A percentile compares a stretch with the other conserved stretches of the same genome.
Conservation (phyloP, 2,329 filamentous ascomycete genomes). For the Rhexocercosporidium sp. region DNA sequence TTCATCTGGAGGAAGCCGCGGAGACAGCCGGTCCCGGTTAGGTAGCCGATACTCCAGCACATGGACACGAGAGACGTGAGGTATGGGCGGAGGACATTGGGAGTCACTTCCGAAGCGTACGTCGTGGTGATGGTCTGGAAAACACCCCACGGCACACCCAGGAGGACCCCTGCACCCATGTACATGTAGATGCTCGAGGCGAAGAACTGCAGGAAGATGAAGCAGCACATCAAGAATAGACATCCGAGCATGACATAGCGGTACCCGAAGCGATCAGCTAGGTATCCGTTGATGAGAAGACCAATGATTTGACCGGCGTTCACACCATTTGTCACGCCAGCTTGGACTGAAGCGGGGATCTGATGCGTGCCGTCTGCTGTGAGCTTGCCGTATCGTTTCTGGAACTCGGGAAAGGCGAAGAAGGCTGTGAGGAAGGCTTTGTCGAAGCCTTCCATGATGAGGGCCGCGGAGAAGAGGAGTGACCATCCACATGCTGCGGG, state of each 20-base stretch:
- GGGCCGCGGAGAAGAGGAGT: conserved; percentile 44
- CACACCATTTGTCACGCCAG: conserved; percentile 47
- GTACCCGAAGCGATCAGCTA: conserved; percentile 50
- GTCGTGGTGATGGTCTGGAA: conserved; percentile 46
- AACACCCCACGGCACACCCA: conserved; percentile 55
- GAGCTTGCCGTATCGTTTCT: conserved; percentile 38
- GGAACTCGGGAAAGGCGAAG: conserved; percentile 41
- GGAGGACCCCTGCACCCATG: conserved; percentile 52
- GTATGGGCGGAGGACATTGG: conserved; percentile 55
- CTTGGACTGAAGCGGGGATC: conserved; percentile 45
- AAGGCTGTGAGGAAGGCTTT: conserved; percentile 43
- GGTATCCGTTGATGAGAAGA: conserved; percentile 46
- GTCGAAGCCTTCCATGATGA: conserved; percentile 50
- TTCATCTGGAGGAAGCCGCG: conserved; percentile 47
- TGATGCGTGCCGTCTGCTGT: conserved; percentile 39
- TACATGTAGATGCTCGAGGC: conserved; percentile 51
- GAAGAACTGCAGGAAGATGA: conserved; percentile 55
- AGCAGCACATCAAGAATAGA: conserved; percentile 48
- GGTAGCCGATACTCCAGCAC: conserved; percentile 55
- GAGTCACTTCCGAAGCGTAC: conserved; percentile 52
- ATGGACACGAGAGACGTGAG: conserved; percentile 57
- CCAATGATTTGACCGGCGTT: conserved; percentile 50
- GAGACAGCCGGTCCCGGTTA: conserved; percentile 53
- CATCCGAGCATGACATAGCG: conserved; percentile 52
- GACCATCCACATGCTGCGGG: conserved; percentile 38